phyloP scores from a whole-genome alignment of 164 flowering plant genomes.

The Piper longum region DNA sequence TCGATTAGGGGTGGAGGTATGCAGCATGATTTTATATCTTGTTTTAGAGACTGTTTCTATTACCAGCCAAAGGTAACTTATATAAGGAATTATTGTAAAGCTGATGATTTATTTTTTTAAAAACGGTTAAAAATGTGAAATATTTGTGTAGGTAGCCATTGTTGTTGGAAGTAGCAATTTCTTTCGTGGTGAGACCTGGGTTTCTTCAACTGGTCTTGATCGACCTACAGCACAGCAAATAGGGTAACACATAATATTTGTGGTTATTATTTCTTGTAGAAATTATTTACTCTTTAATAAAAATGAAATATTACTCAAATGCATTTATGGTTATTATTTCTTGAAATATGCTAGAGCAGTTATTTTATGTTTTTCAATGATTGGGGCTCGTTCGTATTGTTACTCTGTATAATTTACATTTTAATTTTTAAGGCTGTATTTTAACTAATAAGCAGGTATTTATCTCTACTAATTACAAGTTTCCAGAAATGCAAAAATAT shows the following conservation, averaged over 20 bases:
- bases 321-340: too few relatives aligned
- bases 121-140: not conserved
- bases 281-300: too few relatives aligned
- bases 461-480: too few relatives aligned
- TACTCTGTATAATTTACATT: too few relatives aligned
- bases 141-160: constrained; percentile 48
- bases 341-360: too few relatives aligned
- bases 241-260: constrained; percentile 35
- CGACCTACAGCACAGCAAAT: constrained; percentile 79
- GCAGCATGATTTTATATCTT: not conserved
- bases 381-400: too few relatives aligned
- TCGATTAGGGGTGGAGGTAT: constrained; percentile 81
- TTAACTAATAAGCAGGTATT: too few relatives aligned
- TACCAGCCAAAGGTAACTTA: not conserved
- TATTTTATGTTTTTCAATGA: too few relatives aligned
- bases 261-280: too few relatives aligned
- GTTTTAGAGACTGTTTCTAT: not conserved
- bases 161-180: constrained; percentile 93
- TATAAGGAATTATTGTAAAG: not conserved
- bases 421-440: too few relatives aligned
- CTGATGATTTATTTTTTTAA: not conserved
- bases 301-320: too few relatives aligned
- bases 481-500: not conserved
- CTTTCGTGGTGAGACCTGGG: constrained; percentile 91
- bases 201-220: constrained; percentile 65